These are phyloP conservation scores for Isoetes taiwanensis DNA, from an alignment of 75 land plant genomes.

Conservation along the genomic window DNA sequence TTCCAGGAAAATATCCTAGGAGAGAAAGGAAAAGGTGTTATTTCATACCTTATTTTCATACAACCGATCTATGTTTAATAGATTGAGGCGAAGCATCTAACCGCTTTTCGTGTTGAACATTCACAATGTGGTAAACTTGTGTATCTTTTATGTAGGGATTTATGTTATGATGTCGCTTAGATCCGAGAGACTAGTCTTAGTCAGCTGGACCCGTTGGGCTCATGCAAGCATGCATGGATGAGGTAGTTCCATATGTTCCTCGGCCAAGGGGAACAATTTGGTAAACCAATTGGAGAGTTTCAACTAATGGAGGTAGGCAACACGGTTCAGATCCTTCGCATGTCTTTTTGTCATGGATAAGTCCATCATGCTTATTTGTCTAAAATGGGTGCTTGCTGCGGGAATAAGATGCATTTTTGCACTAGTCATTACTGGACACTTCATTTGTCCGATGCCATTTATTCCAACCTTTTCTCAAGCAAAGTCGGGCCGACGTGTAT, in stretches of 20 bases:
- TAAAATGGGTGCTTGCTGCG: background rate
- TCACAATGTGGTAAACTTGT: no score
- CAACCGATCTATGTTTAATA: no score
- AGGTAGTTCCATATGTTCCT: slow-evolving; percentile 76
- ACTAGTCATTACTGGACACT: no score
- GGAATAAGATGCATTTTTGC: no score
- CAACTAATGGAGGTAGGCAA: slow-evolving; percentile 97
- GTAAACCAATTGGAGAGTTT: slow-evolving; percentile 89
- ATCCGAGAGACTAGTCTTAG: slow-evolving; percentile 92
- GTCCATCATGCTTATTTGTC: no score
- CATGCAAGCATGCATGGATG: slow-evolving; percentile 96
- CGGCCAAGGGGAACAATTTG: slow-evolving; percentile 96
- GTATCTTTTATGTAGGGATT: slow-evolving; percentile 70
- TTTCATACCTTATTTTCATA: no score
- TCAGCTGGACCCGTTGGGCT: slow-evolving; percentile 92
- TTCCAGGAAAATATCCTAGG: slow-evolving; percentile 95
- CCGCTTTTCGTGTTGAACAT: no score
- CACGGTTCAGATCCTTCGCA: background rate
- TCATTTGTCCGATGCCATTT: no score
- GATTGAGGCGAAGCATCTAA: no score
- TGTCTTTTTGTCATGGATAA: background rate
- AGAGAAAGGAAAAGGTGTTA: slow-evolving; percentile 97
- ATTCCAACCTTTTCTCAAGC: slow-evolving; percentile 43
- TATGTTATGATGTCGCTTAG: slow-evolving; percentile 99
- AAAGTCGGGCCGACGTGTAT: slow-evolving; percentile 97